Conservation (phyloP, 306 rosid species). For the Fragaria nilgerrensis region DNA sequence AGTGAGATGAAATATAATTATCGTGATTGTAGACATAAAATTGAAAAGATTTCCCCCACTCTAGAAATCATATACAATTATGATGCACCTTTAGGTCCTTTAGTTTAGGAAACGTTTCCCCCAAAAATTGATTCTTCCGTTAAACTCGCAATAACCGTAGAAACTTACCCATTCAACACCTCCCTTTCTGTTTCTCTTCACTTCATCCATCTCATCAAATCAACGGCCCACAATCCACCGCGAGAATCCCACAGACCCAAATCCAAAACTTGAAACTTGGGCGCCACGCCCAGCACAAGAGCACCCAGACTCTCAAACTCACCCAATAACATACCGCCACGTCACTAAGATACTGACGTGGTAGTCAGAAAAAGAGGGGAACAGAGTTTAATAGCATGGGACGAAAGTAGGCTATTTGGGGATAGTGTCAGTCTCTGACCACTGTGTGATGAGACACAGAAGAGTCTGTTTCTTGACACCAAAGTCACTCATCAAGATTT, state of each 20-base stretch:
- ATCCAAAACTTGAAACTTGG: neutral
- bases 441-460: neutral
- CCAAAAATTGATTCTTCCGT: neutral
- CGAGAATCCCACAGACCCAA: neutral
- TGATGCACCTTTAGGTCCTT: neutral
- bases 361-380: neutral
- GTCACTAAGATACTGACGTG: neutral
- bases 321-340: neutral
- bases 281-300: neutral
- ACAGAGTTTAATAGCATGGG: neutral
- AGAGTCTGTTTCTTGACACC: conserved; percentile 9
- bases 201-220: neutral
- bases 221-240: neutral
- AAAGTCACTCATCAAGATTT: conserved; percentile 3
- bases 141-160: neutral
- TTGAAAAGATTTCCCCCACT: neutral
- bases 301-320: neutral
- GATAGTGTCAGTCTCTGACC: neutral
- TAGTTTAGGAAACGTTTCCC: neutral
- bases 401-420: neutral
- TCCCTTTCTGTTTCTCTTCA: neutral
- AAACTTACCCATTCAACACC: neutral
- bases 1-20: too few relatives aligned
- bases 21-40: too few relatives aligned
- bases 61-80: neutral